Percentiles rank a stretch among this genome's conserved stretches.
These are phyloP conservation scores for Trichoderma sp. DNA, from an alignment of 2,329 filamentous ascomycete species.

Conservation along the genomic window DNA sequence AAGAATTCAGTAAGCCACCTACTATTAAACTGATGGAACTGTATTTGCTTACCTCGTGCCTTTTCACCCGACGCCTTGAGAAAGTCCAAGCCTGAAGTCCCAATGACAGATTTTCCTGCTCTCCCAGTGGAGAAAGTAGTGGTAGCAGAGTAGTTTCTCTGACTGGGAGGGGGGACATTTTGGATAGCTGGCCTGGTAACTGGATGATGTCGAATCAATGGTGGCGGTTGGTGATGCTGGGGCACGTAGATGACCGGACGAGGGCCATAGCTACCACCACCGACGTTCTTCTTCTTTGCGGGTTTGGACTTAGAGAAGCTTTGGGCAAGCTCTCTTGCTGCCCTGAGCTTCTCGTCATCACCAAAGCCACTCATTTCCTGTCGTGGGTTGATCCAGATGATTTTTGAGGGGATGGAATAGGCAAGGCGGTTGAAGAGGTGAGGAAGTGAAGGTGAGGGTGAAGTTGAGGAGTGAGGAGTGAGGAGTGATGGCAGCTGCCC, in stretches of 20 bases:
- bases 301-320: constrained; percentile 25
- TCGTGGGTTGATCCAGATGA: too few relatives aligned
- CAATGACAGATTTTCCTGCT: constrained; percentile 21
- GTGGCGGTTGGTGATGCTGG: background rate
- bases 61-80: constrained; percentile 16
- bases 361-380: constrained; percentile 24
- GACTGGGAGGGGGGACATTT: constrained; percentile 22
- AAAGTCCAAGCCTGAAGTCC: constrained; percentile 26
- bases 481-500: background rate
- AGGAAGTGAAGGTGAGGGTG: background rate
- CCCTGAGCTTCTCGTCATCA: constrained; percentile 28
- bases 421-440: background rate
- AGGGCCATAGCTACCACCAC: background rate
- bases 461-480: background rate
- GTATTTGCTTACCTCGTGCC: background rate
- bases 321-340: constrained; percentile 28
- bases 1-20: background rate
- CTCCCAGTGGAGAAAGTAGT: constrained; percentile 18
- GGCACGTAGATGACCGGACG: background rate
- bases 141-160: constrained; percentile 21
- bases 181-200: background rate
- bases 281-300: background rate
- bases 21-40: background rate
- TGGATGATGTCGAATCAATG: background rate
- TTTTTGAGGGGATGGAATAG: background rate